Percentiles rank a stretch among this genome's conserved stretches.
phyloP scores from a whole-genome alignment of 805 yeast species.

The Teunomyces funiuensis region DNA sequence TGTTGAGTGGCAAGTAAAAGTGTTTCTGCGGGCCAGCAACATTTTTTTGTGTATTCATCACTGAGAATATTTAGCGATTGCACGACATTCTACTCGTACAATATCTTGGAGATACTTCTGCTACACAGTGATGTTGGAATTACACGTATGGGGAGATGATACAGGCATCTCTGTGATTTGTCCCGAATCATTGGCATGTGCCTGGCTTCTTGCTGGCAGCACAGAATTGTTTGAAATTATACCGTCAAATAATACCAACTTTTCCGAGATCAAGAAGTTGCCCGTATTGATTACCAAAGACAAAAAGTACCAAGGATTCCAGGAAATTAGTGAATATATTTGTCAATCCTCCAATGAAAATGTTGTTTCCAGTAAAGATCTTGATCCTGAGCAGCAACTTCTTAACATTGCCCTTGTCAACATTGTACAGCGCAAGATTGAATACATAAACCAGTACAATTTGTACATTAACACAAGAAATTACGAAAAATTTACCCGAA shows the following conservation, averaged over 20 bases:
- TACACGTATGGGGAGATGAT: constrained; percentile 58
- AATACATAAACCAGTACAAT: constrained; percentile 54
- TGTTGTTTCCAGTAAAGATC: constrained; percentile 12
- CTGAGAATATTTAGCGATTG: background rate
- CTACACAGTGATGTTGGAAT: constrained; percentile 19
- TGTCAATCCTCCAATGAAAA: constrained; percentile 9
- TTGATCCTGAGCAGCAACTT: constrained; percentile 27
- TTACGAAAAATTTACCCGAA: constrained; percentile 60
- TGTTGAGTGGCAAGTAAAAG: constrained; percentile 1
- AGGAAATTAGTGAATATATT: constrained; percentile 34
- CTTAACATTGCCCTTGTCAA: constrained; percentile 46
- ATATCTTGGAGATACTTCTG: no score
- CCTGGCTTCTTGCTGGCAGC: constrained; percentile 38
- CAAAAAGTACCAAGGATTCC: constrained; percentile 40
- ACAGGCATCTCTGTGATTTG: constrained; percentile 44
- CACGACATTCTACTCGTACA: background rate
- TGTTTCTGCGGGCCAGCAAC: constrained; percentile 2
- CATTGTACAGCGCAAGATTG: constrained; percentile 41
- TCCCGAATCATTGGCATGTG: constrained; percentile 51
- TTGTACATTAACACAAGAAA: constrained; percentile 55
- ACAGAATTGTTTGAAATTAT: constrained; percentile 32
- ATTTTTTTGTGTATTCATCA: constrained; percentile 1
- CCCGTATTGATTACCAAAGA: constrained; percentile 45
- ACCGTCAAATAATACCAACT: constrained; percentile 58
- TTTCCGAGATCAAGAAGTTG: constrained; percentile 47